Base-by-base conservation (phyloP, 805 yeast genomes). In the Candida corydali region DNA sequence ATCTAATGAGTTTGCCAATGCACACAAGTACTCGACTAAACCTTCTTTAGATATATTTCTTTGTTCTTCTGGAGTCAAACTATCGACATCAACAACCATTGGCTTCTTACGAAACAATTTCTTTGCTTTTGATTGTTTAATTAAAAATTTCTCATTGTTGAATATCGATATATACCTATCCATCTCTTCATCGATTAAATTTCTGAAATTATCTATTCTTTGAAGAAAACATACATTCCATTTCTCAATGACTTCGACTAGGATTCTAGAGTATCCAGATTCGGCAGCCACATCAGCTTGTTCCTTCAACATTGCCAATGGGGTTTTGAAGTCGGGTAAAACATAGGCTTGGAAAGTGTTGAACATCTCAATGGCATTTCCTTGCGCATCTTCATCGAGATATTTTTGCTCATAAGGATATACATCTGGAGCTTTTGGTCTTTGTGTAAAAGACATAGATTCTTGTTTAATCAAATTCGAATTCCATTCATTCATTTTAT, bases 271-370 rank as follows among this genome's bases (percentile, higher is more conserved):
- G 57, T 85, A 88, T 3, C 86, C 86, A 3, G 91, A 78, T 22
- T 82, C 89, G 0, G 88, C 85, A 0, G 95, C 93, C 5, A 84
- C 89, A 43, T 84, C 94, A 11, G 86, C 81, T 56, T 88, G 95
- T 52, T 87, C 95, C n/a, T 82, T 80, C 40, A 87, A 76, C 81
- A 87, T 82, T 43, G 84, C 78, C 55, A 85, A 80, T 19, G 88
- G 80, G 4, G 83, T 80, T 42, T 79, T 82, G 36, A 87, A 83
- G 38, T 87, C 93, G 38, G 86, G 86, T 38, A 87, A 62, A 17
- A 81, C 86, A 34, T 69, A 69, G 2, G 65, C 69, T 11, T 75
- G 65, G 10, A 78, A 75, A 39, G 56, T 63, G 20, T 62, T 54
- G 17, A 61, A 69, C 18, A 57, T 36, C 34, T 45, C 48, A 7